Evolutionary conservation across 2,329 filamentous ascomycete genomes (phyloP).

Genomic region (Xylariaceae sp.): DNA sequence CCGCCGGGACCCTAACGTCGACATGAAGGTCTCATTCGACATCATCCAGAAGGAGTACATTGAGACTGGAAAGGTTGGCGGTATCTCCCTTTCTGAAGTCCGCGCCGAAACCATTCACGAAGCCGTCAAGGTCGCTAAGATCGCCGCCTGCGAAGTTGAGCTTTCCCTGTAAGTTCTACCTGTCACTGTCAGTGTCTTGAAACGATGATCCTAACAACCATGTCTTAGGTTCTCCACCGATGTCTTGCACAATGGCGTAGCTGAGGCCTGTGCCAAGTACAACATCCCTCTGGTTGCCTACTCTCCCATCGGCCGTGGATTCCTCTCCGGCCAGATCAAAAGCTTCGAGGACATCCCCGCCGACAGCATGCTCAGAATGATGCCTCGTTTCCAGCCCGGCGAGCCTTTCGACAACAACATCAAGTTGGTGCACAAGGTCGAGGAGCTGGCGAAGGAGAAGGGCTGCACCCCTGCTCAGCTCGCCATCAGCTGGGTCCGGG

Average conservation of each 20-base stretch:
- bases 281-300: constrained; percentile 68
- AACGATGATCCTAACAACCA: constrained; percentile 12
- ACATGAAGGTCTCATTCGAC: constrained; percentile 34
- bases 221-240: constrained; percentile 24
- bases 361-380: constrained; percentile 40
- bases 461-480: constrained; percentile 58
- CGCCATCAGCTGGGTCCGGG: constrained; percentile 58
- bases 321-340: constrained; percentile 51
- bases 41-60: constrained; percentile 35
- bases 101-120: constrained; percentile 36
- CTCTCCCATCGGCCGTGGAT: constrained; percentile 59
- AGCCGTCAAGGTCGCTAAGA: constrained; percentile 33
- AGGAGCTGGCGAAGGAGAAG: constrained; percentile 55
- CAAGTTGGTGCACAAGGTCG: constrained; percentile 52
- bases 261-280: constrained; percentile 52
- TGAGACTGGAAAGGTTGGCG: constrained; percentile 37
- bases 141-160: constrained; percentile 37
- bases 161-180: constrained; percentile 32
- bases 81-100: constrained; percentile 38
- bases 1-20: constrained; percentile 41
- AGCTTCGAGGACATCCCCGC: constrained; percentile 50
- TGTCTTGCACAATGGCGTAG: constrained; percentile 29
- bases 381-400: constrained; percentile 54
- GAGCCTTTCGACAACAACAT: constrained; percentile 61
- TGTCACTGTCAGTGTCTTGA: not conserved